Evolutionary conservation across 2,329 filamentous ascomycete species (phyloP).

Genomic region (Rhytidhysteron rufulum): DNA sequence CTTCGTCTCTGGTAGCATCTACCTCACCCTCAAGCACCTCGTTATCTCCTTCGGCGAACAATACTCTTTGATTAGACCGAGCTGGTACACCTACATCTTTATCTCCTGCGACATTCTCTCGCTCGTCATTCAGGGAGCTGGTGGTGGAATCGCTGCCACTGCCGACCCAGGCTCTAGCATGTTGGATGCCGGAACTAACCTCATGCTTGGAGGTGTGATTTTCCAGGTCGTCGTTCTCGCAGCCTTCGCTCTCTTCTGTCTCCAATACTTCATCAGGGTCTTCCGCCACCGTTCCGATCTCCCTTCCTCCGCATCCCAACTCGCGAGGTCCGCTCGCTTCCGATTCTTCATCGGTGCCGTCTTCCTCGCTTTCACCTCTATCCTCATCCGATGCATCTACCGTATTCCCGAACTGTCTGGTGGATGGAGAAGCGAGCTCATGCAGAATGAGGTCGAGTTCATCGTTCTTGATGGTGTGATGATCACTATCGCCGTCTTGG

Average conservation of each 20-base stretch:
- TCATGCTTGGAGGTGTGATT: constrained; percentile 57
- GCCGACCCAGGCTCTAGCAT: constrained; percentile 38
- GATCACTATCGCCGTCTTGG: constrained; percentile 46
- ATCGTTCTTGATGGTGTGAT: constrained; percentile 53
- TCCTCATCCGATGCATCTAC: constrained; percentile 48
- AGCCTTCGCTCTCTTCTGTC: constrained; percentile 43
- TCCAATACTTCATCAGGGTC: constrained; percentile 34
- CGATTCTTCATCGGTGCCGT: constrained; percentile 32
- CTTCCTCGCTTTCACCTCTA: constrained; percentile 39
- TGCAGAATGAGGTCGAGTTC: constrained; percentile 47
- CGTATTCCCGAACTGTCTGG: constrained; percentile 47
- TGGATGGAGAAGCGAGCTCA: constrained; percentile 45
- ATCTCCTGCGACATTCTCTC: constrained; percentile 56
- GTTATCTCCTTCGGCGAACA: constrained; percentile 51
- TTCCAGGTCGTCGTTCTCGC: constrained; percentile 54
- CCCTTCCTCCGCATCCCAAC: constrained; percentile 12
- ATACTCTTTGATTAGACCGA: constrained; percentile 25
- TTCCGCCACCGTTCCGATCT: constrained; percentile 23
- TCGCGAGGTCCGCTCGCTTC: constrained; percentile 22
- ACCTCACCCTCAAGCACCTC: constrained; percentile 55
- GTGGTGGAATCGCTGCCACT: constrained; percentile 55
- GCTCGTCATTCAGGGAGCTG: constrained; percentile 57
- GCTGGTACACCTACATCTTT: constrained; percentile 56
- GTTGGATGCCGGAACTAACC: constrained; percentile 47
- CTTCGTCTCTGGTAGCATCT: constrained; percentile 54